Base-by-base conservation (phyloP, 169 alveolate genomes). In the Eimeria falciformis region DNA sequence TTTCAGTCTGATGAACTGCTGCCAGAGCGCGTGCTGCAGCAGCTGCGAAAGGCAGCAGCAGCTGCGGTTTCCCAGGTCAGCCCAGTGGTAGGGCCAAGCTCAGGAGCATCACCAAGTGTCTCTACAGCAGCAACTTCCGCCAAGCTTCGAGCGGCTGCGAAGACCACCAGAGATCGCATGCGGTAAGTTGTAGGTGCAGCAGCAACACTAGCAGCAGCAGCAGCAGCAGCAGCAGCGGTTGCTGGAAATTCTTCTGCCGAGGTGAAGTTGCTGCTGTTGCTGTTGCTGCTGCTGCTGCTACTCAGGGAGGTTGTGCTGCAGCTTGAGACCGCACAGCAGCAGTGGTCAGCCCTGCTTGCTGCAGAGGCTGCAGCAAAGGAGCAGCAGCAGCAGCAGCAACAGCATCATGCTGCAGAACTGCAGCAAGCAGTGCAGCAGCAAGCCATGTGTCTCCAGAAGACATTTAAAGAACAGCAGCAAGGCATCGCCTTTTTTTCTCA, bases 351-450 rank as follows among this genome's bases (percentile, higher is more conserved):
- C 29, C 58, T 79, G 89, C 89, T 79, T 53, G 73, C 75, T 33
- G 89, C 73, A 25, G 89, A 79, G 73, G 27, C 89, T 3, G 89
- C 6, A 43, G 50, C 43, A n/a, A 12, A 12, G 17, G 71, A 79
- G 75, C 53, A 23, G 55, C 75, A 53, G 75, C 69, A 79, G 75
- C 89, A 79, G 89, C 69, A 29, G 73, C 69, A 79, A 37, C 89
- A 55, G 53, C 69, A 79, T 69, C 73, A 11, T 23, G 89, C 89
- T 0, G 69, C 69, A 27, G 89, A 79, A 55, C 56, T 79, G 73
- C 89, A 79, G 73, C 89, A 79, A 79, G 89, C 29, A n/a, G 89
- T 79, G 25, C 89, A 79, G 89, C 73, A 79, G 58, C 89, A 79
- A 79, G 75, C 89, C 7, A 33, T 7, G 37, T 53, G 25, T 21